Conservation (phyloP, 306 rosid genomes). For the Cyclanthera cordifolia region DNA sequence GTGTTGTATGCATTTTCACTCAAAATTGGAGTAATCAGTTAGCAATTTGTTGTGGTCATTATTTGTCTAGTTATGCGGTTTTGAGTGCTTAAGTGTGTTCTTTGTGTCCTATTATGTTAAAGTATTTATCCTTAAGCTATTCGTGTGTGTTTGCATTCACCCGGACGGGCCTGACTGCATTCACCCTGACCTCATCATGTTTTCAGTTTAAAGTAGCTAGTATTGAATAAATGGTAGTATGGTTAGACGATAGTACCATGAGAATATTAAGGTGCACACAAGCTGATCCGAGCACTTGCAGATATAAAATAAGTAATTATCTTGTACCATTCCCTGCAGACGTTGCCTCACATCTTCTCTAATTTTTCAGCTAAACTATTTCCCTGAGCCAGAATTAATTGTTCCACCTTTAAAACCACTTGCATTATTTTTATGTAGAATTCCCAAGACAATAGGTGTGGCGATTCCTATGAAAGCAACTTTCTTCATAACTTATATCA, state of each 20-base stretch:
- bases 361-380: neutral
- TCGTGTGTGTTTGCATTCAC: neutral
- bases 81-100: neutral
- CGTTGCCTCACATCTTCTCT: neutral
- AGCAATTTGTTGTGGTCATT: neutral
- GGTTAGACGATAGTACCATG: too few species aligned
- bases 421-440: conserved; percentile 36
- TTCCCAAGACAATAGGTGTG: conserved; percentile 69
- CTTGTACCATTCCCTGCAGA: neutral
- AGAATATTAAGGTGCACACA: too few species aligned
- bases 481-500: conserved; percentile 87
- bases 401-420: neutral
- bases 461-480: conserved; percentile 94
- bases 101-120: neutral
- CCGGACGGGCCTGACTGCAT: neutral
- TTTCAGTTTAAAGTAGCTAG: neutral
- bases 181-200: neutral
- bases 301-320: neutral
- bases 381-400: neutral
- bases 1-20: neutral
- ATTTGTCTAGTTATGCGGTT: neutral
- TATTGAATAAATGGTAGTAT: neutral
- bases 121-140: neutral
- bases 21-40: neutral
- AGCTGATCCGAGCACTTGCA: too few species aligned